These are phyloP conservation scores for Stagonosporopsis cucurbitacearum DNA, from an alignment of 2,329 filamentous ascomycete genomes.

Conservation along the genomic window DNA sequence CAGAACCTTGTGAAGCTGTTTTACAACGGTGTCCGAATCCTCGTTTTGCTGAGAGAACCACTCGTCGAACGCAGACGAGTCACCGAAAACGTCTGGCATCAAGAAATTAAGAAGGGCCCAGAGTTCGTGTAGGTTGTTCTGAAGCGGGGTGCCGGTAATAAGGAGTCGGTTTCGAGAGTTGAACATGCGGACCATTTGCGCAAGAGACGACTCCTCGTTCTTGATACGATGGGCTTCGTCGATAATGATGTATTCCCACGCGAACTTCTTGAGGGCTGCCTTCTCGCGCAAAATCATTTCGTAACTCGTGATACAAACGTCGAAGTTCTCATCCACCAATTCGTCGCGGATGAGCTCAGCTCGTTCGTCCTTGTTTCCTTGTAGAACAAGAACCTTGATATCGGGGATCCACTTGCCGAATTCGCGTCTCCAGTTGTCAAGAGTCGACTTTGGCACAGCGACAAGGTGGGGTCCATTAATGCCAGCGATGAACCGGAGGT, in stretches of 20 bases:
- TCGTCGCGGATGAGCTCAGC: slow-evolving; percentile 86
- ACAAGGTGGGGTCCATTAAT: slow-evolving; percentile 92
- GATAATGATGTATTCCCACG: slow-evolving; percentile 99
- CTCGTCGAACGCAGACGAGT: slow-evolving; percentile 94
- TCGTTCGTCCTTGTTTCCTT: slow-evolving; percentile 94
- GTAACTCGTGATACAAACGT: slow-evolving; percentile 98
- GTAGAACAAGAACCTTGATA: slow-evolving; percentile 89
- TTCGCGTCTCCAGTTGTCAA: slow-evolving; percentile 98
- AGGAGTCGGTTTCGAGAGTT: slow-evolving; percentile 92
- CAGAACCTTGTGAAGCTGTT: slow-evolving; percentile 91
- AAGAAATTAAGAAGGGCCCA: slow-evolving; percentile 98
- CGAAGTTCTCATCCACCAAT: slow-evolving; percentile 92
- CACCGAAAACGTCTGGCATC: slow-evolving; percentile 96
- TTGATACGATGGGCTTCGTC: slow-evolving; percentile 99
- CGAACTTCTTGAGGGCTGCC: slow-evolving; percentile 92
- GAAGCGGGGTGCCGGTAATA: slow-evolving; percentile 94
- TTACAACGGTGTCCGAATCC: slow-evolving; percentile 93
- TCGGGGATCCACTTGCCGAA: slow-evolving; percentile 95
- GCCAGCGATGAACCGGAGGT: slow-evolving; percentile 86
- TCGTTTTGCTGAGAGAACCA: slow-evolving; percentile 93
- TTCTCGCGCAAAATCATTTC: slow-evolving; percentile 99
- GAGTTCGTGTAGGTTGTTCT: slow-evolving; percentile 97
- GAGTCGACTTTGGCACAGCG: slow-evolving; percentile 91
- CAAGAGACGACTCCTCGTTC: slow-evolving; percentile 96
- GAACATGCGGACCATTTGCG: slow-evolving; percentile 95